Base-by-base conservation (phyloP, 176 grass and related monocot species). In the Triticum urartu region DNA sequence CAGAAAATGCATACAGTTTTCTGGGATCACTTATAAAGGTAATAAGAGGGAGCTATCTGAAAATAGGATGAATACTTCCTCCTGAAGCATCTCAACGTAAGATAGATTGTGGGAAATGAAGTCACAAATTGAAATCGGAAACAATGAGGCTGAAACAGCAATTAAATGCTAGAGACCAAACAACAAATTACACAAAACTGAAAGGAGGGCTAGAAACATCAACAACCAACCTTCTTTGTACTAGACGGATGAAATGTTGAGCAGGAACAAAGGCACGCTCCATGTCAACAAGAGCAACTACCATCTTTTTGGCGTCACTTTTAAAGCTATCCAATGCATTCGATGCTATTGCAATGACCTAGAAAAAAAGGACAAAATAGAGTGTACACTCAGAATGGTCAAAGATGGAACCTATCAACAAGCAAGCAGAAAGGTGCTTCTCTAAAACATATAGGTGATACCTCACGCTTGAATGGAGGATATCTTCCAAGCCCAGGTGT, bases 211-310 rank as follows among this genome's bases (percentile, higher is more conserved):
- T 84, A 78, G 83, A 10, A 76, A 86, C 71, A 54, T n/a, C 1
- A 72, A 67, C 21, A 39, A 89, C 67, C 76, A 72, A 98, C 95
- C 95, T 98, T 87, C 95, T 81, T 79, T 98, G 95, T 75, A 98
- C 95, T 76, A 98, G 89, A 56, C 91, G 93, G 76, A 95, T 98
- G 48, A 98, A 98, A 85, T 98, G 91, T 80, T 93, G 95, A 87
- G 95, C 91, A 86, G 95, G 95, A 77, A 98, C 93, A 90, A 95
- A 95, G 30, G 91, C 89, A 78, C 93, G 95, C 84, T 98, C 95
- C 95, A 98, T 98, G 83, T 95, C 93, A 90, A 98, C 93, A 89
- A 98, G 91, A 47, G 95, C 95, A 68, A 98, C 93, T 12, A 98
- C 93, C 95, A 98, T 98, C 72, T 93, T 98, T 83, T 93, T 98